Conservation (phyloP, 345 rosid species). For the Linum trigynum region DNA sequence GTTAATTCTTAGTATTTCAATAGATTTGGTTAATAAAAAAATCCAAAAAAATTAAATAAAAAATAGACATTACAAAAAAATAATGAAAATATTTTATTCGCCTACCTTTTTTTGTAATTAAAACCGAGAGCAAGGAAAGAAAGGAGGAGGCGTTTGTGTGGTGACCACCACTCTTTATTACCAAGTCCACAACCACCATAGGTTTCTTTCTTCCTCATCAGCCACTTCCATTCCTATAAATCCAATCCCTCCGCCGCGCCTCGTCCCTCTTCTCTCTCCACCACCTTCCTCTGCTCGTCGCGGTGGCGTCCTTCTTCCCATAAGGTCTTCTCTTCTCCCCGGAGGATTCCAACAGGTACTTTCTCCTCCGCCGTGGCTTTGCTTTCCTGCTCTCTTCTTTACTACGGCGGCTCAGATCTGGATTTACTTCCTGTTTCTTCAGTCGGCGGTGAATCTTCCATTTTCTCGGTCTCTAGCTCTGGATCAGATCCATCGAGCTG, state of each 20-base stretch:
- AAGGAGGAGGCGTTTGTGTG: neutral
- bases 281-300: neutral
- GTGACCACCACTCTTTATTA: neutral
- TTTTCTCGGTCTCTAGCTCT: neutral
- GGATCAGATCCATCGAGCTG: constrained; percentile 24
- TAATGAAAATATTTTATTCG: no score
- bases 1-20: no score
- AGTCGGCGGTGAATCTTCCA: neutral
- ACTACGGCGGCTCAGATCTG: constrained; percentile 19
- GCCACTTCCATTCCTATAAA: no score
- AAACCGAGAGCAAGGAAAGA: no score
- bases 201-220: neutral
- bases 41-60: no score
- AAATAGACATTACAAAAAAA: no score
- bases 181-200: neutral
- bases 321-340: constrained; percentile 8
- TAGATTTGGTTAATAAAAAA: no score
- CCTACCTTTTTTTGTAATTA: no score
- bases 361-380: constrained; percentile 8
- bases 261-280: neutral
- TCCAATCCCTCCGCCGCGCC: neutral
- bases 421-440: neutral
- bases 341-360: constrained; percentile 25
- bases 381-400: neutral
- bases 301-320: neutral